Base-by-base conservation (phyloP, 768 basidiomycete genomes). In the Cytidiella melzeri region DNA sequence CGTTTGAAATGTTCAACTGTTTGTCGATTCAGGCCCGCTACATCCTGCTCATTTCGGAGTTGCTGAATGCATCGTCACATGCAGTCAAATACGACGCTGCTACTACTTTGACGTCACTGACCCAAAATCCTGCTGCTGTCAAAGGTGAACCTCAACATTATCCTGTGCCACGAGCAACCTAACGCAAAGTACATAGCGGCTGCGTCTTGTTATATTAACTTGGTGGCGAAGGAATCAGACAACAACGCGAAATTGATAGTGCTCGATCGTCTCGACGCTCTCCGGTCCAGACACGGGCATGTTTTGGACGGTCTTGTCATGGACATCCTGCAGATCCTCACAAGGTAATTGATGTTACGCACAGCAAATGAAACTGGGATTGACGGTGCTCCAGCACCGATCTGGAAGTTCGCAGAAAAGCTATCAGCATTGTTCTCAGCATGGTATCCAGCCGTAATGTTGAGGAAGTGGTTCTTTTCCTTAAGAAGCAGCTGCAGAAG, bases 161-260 rank as follows among this genome's bases (percentile, higher is more conserved):
- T n/a, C n/a, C n/a, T n/a, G n/a, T n/a, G n/a, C n/a, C n/a, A n/a
- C n/a, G n/a, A n/a, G n/a, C n/a, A n/a, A n/a, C n/a, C n/a, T n/a
- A n/a, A n/a, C n/a, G n/a, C n/a, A n/a, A n/a, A n/a, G 30, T 26
- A 11, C 12, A 30, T 51, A 95, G 94, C 95, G 54, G 88, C 93
- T 42, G 94, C 93, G 3, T 80, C 84, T 7, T 87, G 80, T 55
- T 83, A 95, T 55, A 90, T 96, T 59, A 87, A 81, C 55, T 80
- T 98, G 41, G 84, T 93, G 52, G 75, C 87, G 65, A 95, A 94
- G 69, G 95, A 98, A 68, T 92, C 93, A 1, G 95, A 98, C 70
- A 99, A 98, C 70, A 99, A 99, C 59, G 95, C 97, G 67, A 98
- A 97, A 68, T 79, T 97, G 40, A 98, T 98, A 51, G 95, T 98